These are phyloP conservation scores for Penicillium thymicola DNA, from an alignment of 2,329 filamentous ascomycete species.

Conservation along the genomic window DNA sequence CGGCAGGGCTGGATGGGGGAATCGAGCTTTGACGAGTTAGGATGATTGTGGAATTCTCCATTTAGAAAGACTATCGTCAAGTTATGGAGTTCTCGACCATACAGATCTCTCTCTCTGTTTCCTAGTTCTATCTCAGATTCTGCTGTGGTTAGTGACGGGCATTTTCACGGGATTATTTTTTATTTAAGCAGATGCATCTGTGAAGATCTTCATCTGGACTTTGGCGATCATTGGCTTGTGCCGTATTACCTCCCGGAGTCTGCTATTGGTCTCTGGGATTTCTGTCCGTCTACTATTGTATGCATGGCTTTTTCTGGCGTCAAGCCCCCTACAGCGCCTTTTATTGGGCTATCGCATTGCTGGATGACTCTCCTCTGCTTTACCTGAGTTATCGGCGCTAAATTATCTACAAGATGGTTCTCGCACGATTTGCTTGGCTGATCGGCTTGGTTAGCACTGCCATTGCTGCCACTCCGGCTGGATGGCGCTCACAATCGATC, in stretches of 20 bases:
- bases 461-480: conserved; percentile 31
- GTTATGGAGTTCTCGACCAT: neutral
- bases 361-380: neutral
- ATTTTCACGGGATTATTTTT: conserved; percentile 4
- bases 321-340: neutral
- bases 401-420: conserved; percentile 15
- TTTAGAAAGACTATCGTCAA: neutral
- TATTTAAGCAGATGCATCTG: neutral
- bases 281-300: neutral
- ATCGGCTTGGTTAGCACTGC: conserved; percentile 19
- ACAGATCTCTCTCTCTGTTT: too few species aligned
- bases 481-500: conserved; percentile 45
- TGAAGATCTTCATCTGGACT: neutral
- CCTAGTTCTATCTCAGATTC: neutral
- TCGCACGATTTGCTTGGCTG: conserved; percentile 17
- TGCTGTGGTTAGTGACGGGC: conserved; percentile 1
- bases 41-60: neutral
- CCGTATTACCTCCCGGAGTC: neutral
- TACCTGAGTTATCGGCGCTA: neutral
- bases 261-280: neutral
- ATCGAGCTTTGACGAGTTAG: too few species aligned
- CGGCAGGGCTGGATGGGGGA: neutral
- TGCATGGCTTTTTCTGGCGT: neutral
- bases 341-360: neutral
- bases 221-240: neutral